A percentile compares a stretch with the other conserved stretches of the same genome.
phyloP scores from a whole-genome alignment of 257 asterid species.

The Forsythia viridissima region DNA sequence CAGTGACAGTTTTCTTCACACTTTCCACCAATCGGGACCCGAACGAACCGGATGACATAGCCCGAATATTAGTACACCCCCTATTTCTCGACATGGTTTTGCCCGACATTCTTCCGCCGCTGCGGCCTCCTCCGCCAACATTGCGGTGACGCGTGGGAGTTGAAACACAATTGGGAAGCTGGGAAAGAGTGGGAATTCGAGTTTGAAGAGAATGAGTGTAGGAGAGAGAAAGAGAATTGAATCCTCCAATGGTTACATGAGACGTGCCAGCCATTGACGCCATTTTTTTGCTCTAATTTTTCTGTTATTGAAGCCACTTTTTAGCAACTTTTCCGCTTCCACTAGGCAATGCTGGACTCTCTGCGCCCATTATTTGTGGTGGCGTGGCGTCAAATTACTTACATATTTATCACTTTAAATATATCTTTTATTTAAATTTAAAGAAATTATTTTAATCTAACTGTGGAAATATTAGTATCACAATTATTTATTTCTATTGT shows the following conservation, averaged over 20 bases:
- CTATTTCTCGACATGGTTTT: constrained; percentile 25
- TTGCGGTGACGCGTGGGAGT: background rate
- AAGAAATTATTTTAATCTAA: background rate
- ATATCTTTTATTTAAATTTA: background rate
- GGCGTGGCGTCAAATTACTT: background rate
- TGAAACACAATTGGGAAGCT: constrained; percentile 22
- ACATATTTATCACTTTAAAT: background rate
- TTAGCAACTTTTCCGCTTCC: background rate
- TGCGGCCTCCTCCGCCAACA: background rate
- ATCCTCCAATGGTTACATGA: constrained; percentile 24
- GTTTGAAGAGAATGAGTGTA: constrained; percentile 23
- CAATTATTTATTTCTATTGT: too few species aligned
- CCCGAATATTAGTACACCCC: constrained; percentile 43
- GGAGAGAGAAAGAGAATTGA: constrained; percentile 27
- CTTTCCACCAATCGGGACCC: constrained; percentile 50
- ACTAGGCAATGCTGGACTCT: background rate
- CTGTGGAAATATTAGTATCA: background rate
- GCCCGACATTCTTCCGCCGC: constrained; percentile 15
- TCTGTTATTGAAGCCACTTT: background rate
- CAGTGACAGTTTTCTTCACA: constrained; percentile 56
- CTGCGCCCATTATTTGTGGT: background rate
- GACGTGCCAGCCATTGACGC: constrained; percentile 38
- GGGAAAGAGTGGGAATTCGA: constrained; percentile 17
- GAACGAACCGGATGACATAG: constrained; percentile 52
- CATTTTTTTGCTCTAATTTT: constrained; percentile 12